Percentiles rank a stretch among this genome's conserved stretches.
Conservation (phyloP, 2,329 filamentous ascomycete species). For the Colletotrichum sp. region DNA sequence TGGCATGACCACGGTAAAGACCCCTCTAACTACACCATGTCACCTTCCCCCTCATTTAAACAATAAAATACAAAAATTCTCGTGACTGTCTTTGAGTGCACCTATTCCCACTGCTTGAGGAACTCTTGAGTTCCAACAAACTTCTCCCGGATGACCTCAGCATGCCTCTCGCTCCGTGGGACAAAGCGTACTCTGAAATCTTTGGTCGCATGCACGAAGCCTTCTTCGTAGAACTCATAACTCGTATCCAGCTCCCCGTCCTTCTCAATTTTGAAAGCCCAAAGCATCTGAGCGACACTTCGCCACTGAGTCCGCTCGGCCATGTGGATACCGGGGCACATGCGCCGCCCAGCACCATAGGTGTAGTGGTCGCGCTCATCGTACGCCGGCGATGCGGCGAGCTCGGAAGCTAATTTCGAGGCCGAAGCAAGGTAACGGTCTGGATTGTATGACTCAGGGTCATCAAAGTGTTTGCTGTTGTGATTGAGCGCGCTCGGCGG, state of each 20-base stretch:
- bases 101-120: background rate
- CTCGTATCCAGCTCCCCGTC: background rate
- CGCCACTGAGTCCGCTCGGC: conserved; percentile 49
- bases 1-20: background rate
- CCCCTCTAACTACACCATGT: no score
- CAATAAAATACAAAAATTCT: no score
- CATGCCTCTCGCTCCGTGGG: background rate
- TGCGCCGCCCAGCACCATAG: conserved; percentile 51
- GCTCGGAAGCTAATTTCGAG: conserved; percentile 28
- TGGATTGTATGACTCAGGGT: conserved; percentile 35
- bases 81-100: background rate
- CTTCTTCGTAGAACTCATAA: background rate
- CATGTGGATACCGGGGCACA: conserved; percentile 54
- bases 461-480: conserved; percentile 24
- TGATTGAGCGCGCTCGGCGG: conserved; percentile 40
- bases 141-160: background rate
- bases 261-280: conserved; percentile 42
- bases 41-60: no score
- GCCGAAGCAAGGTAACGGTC: conserved; percentile 28
- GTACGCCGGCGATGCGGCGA: conserved; percentile 26
- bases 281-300: conserved; percentile 44
- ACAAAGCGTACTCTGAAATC: conserved; percentile 3
- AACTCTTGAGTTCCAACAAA: background rate
- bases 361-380: conserved; percentile 45
- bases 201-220: background rate